phyloP scores from a whole-genome alignment of 2,329 filamentous ascomycete genomes.

The Corniculantispora saksenae region DNA sequence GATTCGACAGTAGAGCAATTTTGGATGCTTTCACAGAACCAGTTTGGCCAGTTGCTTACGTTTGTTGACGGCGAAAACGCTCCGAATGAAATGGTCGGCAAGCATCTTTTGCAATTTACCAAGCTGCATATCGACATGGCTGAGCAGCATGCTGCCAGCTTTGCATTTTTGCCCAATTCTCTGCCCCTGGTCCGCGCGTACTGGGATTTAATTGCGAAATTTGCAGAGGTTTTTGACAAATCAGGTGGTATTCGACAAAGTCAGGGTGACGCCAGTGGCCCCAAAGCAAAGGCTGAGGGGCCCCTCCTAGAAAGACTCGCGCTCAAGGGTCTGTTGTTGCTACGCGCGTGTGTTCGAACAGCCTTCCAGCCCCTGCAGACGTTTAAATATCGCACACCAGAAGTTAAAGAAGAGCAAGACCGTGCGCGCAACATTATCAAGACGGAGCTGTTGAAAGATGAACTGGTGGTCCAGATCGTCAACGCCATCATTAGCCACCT shows the following conservation, averaged over 20 bases:
- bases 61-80: constrained; percentile 60
- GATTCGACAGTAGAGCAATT: constrained; percentile 74
- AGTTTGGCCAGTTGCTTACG: constrained; percentile 74
- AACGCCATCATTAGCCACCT: constrained; percentile 83
- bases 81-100: constrained; percentile 68
- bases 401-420: constrained; percentile 75
- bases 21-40: constrained; percentile 76
- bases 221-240: constrained; percentile 72
- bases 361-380: constrained; percentile 78
- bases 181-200: constrained; percentile 77
- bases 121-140: constrained; percentile 92
- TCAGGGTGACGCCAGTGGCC: constrained; percentile 36
- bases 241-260: constrained; percentile 55
- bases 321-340: constrained; percentile 77
- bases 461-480: constrained; percentile 78
- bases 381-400: constrained; percentile 77
- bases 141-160: constrained; percentile 75
- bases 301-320: constrained; percentile 76
- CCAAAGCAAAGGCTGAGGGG: constrained; percentile 56
- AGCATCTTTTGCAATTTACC: constrained; percentile 84
- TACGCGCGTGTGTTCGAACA: constrained; percentile 82
- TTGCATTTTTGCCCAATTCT: constrained; percentile 78
- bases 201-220: constrained; percentile 77
- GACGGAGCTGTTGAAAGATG: constrained; percentile 70
- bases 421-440: constrained; percentile 70